These are phyloP conservation scores for Diplocarpon rosae DNA, from an alignment of 2,329 filamentous ascomycete species.

Conservation along the genomic window DNA sequence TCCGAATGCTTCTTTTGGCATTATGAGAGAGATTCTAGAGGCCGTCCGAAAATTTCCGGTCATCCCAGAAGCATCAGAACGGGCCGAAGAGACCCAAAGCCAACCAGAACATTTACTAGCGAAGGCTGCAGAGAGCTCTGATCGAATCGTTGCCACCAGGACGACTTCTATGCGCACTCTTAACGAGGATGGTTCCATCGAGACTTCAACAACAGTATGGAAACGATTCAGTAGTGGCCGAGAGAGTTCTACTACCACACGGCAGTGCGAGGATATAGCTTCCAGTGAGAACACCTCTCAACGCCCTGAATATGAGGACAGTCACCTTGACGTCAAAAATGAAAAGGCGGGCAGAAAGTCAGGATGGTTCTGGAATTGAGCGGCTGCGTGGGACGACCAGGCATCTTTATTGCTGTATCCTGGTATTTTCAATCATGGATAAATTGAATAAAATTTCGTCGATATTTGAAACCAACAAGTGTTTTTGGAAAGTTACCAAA, in stretches of 20 bases:
- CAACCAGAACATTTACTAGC: not conserved
- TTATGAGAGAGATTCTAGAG: slow-evolving; percentile 1
- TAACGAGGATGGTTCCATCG: slow-evolving; percentile 20
- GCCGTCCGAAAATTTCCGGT: not conserved
- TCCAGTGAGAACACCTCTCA: not conserved
- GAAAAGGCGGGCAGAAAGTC: slow-evolving; percentile 7
- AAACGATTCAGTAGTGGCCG: slow-evolving; percentile 22
- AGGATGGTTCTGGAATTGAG: slow-evolving; percentile 24
- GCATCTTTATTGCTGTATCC: not conserved
- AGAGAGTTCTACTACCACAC: slow-evolving; percentile 17
- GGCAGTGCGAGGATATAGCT: slow-evolving; percentile 12
- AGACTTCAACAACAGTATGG: slow-evolving; percentile 20
- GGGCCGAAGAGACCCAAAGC: not conserved
- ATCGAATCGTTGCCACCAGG: slow-evolving; percentile 17
- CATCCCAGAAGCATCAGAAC: not conserved
- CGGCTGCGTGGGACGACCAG: not conserved
- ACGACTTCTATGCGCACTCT: slow-evolving; percentile 18
- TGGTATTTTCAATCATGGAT: not conserved
- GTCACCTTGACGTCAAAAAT: not conserved
- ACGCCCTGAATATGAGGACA: not conserved
- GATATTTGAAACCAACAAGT: not conserved
- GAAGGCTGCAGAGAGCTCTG: slow-evolving; percentile 1
- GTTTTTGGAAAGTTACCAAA: too few relatives aligned
- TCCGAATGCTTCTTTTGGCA: not conserved
- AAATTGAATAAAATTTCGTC: not conserved